Conservation (phyloP, 2,329 filamentous ascomycete species). For the Fusarium sp. region DNA sequence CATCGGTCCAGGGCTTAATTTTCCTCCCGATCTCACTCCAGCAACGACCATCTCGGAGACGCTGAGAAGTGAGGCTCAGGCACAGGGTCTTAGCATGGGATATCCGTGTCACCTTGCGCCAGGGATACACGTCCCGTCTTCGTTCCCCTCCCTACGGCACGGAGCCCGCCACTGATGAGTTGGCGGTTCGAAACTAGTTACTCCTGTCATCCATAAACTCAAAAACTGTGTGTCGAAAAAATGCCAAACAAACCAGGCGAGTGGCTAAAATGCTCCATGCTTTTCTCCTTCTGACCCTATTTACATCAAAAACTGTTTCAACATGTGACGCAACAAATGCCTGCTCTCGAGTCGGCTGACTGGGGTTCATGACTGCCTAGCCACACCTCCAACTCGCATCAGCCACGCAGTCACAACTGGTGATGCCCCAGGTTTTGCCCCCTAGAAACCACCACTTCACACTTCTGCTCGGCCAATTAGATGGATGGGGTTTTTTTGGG, state of each 20-base stretch:
- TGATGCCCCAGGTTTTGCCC: background rate
- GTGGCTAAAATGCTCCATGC: slow-evolving; percentile 21
- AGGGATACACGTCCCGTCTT: slow-evolving; percentile 14
- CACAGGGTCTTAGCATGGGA: slow-evolving; percentile 9
- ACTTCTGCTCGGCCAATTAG: no score
- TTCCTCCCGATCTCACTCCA: slow-evolving; percentile 16
- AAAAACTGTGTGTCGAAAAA: slow-evolving; percentile 5
- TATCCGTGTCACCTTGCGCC: slow-evolving; percentile 15
- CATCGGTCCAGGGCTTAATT: slow-evolving; percentile 3
- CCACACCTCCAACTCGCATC: slow-evolving; percentile 9
- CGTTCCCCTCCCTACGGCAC: background rate
- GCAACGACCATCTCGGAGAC: slow-evolving; percentile 17
- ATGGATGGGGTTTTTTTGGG: no score
- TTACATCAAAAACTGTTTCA: background rate
- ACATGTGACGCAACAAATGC: slow-evolving; percentile 36
- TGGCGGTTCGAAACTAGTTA: slow-evolving; percentile 35
- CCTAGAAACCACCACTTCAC: background rate
- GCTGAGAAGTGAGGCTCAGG: slow-evolving; percentile 20
- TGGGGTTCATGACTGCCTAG: slow-evolving; percentile 33
- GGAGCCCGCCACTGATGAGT: slow-evolving; percentile 35
- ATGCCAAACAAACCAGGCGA: slow-evolving; percentile 24
- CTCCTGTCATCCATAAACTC: slow-evolving; percentile 27
- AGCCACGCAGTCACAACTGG: slow-evolving; percentile 16
- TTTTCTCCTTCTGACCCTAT: background rate
- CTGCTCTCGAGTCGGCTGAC: slow-evolving; percentile 29